Evolutionary conservation across 1,139 yeast genomes (phyloP), one percentile per base, ranked within the genome.

Genomic region (Geotrichum carabidarum): DNA sequence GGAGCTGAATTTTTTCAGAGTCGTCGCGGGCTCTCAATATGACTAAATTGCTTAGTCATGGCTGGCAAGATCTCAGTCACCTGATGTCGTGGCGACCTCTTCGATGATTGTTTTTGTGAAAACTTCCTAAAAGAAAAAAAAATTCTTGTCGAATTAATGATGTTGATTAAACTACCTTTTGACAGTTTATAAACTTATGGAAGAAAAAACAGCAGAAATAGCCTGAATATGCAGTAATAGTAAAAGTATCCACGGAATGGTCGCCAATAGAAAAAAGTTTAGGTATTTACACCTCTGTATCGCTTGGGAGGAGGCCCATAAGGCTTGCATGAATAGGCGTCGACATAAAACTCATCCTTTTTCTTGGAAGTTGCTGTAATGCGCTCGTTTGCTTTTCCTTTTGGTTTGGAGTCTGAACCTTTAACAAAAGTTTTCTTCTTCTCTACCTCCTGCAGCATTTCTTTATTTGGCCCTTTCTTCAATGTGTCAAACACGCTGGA

Each of bases 241-340:
- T 12, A 38, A 38, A 38, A 22, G 27, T 22, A 22, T 22, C 27
- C 27, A 22, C 15, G 2, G 6, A 12, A 14, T 12, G 38, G 38
- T 35, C 15, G 38, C 15, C 15, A 35, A 35, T 14, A 22, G 27
- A 22, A 22, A 22, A 5, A 2, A 4, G 27, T 17, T 47, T 30
- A 47, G 14, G 32, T 40, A 38, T 47, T 47, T 4, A 64, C 61
- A 4, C 68, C 68, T 32, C 60, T 56, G 52, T 66, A 66, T 41
- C 68, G 54, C 22, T 60, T 58, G 9, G 68, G 68, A 17, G 68
- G 68, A 8, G 67, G 64, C 7, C 69, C 69, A 50, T 66, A 66
- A 4, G 69, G 69, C 55, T 66, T 65, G 53, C 66, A 64, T 9
- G 68, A 57, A 50, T 57, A 60, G n/a, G 60, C 62, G 53, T 66